Evolutionary conservation across 352 stramenopile genomes (phyloP).

Genomic region (Phytophthora multivora): DNA sequence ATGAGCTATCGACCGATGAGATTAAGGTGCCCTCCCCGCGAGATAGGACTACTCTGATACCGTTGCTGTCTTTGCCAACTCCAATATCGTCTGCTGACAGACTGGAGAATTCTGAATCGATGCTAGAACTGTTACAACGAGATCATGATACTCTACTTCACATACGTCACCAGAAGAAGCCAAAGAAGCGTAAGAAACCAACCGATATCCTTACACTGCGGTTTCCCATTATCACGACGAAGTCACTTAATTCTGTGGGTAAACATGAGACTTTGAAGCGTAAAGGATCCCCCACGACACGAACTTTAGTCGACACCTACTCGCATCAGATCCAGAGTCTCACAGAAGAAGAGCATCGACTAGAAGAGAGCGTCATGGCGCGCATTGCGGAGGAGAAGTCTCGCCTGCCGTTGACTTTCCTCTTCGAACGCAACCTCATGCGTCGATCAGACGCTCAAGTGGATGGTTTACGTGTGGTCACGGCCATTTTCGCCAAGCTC

Average conservation of each 20-base stretch:
- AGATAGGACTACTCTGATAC: neutral
- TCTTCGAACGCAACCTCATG: slow-evolving; percentile 77
- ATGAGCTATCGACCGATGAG: slow-evolving; percentile 2
- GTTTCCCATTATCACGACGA: slow-evolving; percentile 22
- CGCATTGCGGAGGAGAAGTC: slow-evolving; percentile 63
- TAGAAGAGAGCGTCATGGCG: slow-evolving; percentile 41
- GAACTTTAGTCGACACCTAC: slow-evolving; percentile 15
- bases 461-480: slow-evolving; percentile 58
- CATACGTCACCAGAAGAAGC: slow-evolving; percentile 12
- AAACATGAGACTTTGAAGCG: neutral
- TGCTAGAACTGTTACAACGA: slow-evolving; percentile 20
- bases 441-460: slow-evolving; percentile 55
- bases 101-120: neutral
- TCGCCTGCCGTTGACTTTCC: slow-evolving; percentile 65
- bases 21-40: neutral
- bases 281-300: neutral
- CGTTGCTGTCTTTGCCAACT: slow-evolving; percentile 7
- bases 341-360: slow-evolving; percentile 21
- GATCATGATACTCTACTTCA: slow-evolving; percentile 9
- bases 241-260: neutral
- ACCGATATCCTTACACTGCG: slow-evolving; percentile 19
- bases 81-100: neutral
- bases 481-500: slow-evolving; percentile 69
- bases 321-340: slow-evolving; percentile 19
- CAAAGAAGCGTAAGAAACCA: slow-evolving; percentile 16